Evolutionary conservation across 768 basidiomycete species (phyloP).

Genomic region (Hypsizygus marmoreus): DNA sequence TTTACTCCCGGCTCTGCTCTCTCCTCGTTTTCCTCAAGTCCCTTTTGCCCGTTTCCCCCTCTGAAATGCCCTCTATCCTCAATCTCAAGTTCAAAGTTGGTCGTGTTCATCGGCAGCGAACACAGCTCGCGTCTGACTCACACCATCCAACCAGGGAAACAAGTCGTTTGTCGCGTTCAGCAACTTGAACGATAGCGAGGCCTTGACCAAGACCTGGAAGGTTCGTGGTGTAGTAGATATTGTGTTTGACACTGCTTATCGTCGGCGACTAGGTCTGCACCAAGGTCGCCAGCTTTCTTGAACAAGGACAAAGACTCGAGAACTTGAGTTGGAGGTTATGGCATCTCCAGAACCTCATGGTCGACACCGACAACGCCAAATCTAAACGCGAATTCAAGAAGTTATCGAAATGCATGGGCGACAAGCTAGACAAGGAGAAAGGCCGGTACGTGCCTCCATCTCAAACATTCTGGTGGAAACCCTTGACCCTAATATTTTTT

Average conservation of each 20-base stretch:
- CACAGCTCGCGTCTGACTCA: slow-evolving; percentile 1
- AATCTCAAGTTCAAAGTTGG: slow-evolving; percentile 84
- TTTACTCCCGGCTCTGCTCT: slow-evolving; percentile 14
- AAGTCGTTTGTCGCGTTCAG: slow-evolving; percentile 94
- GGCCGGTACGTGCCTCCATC: slow-evolving; percentile 61
- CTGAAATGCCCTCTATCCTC: slow-evolving; percentile 75
- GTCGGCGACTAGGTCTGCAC: slow-evolving; percentile 69
- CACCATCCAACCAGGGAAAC: slow-evolving; percentile 73
- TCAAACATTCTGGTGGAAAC: slow-evolving; percentile 19
- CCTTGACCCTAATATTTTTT: slow-evolving; percentile 34
- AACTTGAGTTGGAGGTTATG: slow-evolving; percentile 92
- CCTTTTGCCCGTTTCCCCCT: slow-evolving; percentile 1
- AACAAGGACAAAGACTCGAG: slow-evolving; percentile 89
- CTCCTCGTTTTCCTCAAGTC: slow-evolving; percentile 14
- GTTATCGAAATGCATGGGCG: slow-evolving; percentile 85
- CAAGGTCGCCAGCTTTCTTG: slow-evolving; percentile 87
- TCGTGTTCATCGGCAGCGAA: slow-evolving; percentile 16
- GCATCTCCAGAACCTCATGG: slow-evolving; percentile 90
- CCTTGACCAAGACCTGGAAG: slow-evolving; percentile 91
- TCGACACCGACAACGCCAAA: slow-evolving; percentile 87
- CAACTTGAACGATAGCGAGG: slow-evolving; percentile 82
- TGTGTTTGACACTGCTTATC: slow-evolving; percentile 1
- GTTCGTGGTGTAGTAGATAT: slow-evolving; percentile 41
- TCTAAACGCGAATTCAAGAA: slow-evolving; percentile 90
- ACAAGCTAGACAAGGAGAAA: slow-evolving; percentile 92